Evolutionary conservation across 805 yeast genomes (phyloP), one percentile per base, ranked within the genome.

Genomic region (Metschnikowia matae): DNA sequence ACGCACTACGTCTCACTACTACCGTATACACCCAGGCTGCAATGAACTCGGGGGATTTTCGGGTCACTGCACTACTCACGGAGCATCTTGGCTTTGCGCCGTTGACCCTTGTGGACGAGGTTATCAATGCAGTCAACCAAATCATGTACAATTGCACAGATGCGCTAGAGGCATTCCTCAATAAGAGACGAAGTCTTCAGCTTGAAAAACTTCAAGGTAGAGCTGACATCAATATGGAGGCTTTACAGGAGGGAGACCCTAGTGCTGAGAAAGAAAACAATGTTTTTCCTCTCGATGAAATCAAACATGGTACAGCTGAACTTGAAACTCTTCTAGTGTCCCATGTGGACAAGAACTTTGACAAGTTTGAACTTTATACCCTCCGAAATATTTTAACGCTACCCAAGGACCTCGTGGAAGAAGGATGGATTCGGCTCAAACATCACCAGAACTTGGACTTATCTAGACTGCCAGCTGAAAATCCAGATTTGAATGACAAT

Each of bases 21-120:
- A 23, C 14, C 35, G 29, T 18, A 23, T 18, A 23, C 45, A 43
- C 48, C 23, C 20, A 26, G 20, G 7, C 35, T 48, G 48, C 36
- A 33, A 55, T 56, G 61, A 49, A 50, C 39, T 52, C 58, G 15
- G 53, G 58, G 7, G 73, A 67, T 48, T 64, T 66, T 51, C 56
- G 73, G 40, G 65, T 60, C 29, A 63, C 67, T 26, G 62, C 71
- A 10, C 60, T 89, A 15, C 73, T 91, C 46, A 87, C 96, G 1
- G 97, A 90, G 67, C 96, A 90, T 63, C 70, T 91, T 34, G 96
- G 88, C 34, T 88, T 80, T 60, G 87, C 94, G 6, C 96, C 97
- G 0, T 78, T 89, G 8, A 80, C 91, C 0, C 69, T 90, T 13
- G 78, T 91, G 5, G 97, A 91, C 59, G 96, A 89, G 60, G 84